Base-by-base conservation (phyloP, 768 basidiomycete species). In the Kwoniella botswanensis region DNA sequence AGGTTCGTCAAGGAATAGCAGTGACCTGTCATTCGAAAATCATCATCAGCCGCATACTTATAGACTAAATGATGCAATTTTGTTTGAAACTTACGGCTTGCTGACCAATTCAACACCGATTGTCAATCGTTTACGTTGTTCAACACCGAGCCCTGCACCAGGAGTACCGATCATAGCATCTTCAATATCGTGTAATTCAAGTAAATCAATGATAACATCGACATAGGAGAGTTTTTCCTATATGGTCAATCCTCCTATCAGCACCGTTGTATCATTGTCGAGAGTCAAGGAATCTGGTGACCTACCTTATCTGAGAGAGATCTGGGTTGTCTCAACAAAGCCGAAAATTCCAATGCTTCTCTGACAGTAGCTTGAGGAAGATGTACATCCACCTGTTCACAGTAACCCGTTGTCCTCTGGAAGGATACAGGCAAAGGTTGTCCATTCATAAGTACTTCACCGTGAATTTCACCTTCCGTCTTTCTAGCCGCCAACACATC, bases 1-100 rank as follows among this genome's bases (percentile, higher is more conserved):
- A 0, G 93, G 93, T 79, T 94, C 93, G 76, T 94, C 93, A 57
- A 93, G 84, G 86, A 95, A 94, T n/a, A 94, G 86, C 0, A 95
- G 85, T 13, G 74, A 68, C 10, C 74, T 76, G 58, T 6, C 11
- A 35, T 9, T 35, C 7, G 35, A 5, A 2, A 29, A 29, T 68
- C 52, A 73, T 17, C 15, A 3, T 54, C 26, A 62, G n/a, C 18
- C 9, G 10, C 18, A 11, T n/a, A 18, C n/a, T n/a, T n/a, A n/a
- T n/a, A n/a, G n/a, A n/a, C 13, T 24, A 29, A 0, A 9, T 29
- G 43, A 67, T 35, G 17, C 15, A 42, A 21, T 71, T 52, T 7
- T 59, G 62, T 50, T 54, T 50, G 22, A 56, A 55, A 71, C 74
- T 73, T 52, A 76, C 74, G 81, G 80, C 64, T 80, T 80, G 72